These are phyloP conservation scores for Aegilops tauschii DNA, from an alignment of 176 grass and related monocot genomes.

Conservation along the genomic window DNA sequence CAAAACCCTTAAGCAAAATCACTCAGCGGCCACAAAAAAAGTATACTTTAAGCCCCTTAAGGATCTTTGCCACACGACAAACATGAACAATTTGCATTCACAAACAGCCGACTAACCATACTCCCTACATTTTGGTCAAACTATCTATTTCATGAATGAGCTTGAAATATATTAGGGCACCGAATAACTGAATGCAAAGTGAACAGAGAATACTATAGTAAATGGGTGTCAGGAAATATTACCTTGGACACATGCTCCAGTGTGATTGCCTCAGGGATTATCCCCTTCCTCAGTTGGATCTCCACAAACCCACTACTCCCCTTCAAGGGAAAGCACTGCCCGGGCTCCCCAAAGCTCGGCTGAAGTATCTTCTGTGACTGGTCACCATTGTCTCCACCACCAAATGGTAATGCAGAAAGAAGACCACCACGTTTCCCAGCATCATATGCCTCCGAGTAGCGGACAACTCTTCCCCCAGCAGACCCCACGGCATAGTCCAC, in stretches of 20 bases:
- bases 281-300: constrained; percentile 62
- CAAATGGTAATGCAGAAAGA: neutral
- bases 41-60: neutral
- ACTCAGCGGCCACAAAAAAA: neutral
- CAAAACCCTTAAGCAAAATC: neutral
- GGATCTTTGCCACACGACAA: neutral
- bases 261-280: constrained; percentile 78
- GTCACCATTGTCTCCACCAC: constrained; percentile 14
- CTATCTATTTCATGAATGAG: neutral
- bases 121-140: neutral
- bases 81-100: neutral
- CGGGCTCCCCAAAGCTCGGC: constrained; percentile 92
- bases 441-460: constrained; percentile 56
- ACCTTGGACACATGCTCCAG: constrained; percentile 92
- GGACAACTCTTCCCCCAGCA: constrained; percentile 66
- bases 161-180: neutral
- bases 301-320: constrained; percentile 83
- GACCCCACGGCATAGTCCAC: constrained; percentile 78
- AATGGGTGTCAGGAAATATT: constrained; percentile 1
- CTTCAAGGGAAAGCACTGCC: constrained; percentile 76
- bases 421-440: constrained; percentile 23
- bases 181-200: neutral
- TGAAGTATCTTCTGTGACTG: constrained; percentile 67
- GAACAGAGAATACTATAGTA: neutral
- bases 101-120: neutral